Conservation (phyloP, 2,329 filamentous ascomycete species). For the Colletotrichum plurivorum region DNA sequence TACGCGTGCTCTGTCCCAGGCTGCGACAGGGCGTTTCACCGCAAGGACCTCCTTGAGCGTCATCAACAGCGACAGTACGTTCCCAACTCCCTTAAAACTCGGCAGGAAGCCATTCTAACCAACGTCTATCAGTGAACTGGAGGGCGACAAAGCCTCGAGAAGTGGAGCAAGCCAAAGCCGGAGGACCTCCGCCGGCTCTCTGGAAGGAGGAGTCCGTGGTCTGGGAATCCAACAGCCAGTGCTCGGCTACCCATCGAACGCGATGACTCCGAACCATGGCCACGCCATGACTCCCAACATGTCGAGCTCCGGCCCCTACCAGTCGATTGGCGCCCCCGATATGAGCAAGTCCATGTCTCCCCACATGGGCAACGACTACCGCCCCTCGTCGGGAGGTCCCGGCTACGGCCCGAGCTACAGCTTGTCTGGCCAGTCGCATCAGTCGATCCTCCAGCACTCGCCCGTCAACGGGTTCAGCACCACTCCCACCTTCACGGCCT, state of each 20-base stretch:
- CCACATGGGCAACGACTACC: slow-evolving; percentile 39
- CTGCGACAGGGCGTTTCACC: slow-evolving; percentile 71
- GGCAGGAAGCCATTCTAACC: background rate
- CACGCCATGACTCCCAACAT: slow-evolving; percentile 39
- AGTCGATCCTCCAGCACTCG: slow-evolving; percentile 30
- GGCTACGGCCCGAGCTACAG: slow-evolving; percentile 37
- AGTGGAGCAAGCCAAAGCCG: slow-evolving; percentile 34
- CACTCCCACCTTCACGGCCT: slow-evolving; percentile 22
- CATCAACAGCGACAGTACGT: slow-evolving; percentile 66
- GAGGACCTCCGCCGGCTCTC: slow-evolving; percentile 37
- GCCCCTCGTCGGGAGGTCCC: slow-evolving; percentile 30
- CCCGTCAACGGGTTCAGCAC: slow-evolving; percentile 25
- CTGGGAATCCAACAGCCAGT: slow-evolving; percentile 28
- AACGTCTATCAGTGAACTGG: slow-evolving; percentile 35
- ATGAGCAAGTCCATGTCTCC: slow-evolving; percentile 38
- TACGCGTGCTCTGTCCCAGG: slow-evolving; percentile 65
- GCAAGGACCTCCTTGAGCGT: slow-evolving; percentile 71
- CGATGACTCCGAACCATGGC: slow-evolving; percentile 24
- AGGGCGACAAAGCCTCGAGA: slow-evolving; percentile 37
- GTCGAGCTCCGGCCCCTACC: slow-evolving; percentile 26
- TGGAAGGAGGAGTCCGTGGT: slow-evolving; percentile 31
- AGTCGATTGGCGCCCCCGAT: slow-evolving; percentile 29
- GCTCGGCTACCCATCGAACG: slow-evolving; percentile 34
- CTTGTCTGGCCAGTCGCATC: slow-evolving; percentile 31
- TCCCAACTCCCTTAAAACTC: slow-evolving; percentile 44